Base-by-base conservation (phyloP, 139 green algal species). In the Chlorella ohadii region DNA sequence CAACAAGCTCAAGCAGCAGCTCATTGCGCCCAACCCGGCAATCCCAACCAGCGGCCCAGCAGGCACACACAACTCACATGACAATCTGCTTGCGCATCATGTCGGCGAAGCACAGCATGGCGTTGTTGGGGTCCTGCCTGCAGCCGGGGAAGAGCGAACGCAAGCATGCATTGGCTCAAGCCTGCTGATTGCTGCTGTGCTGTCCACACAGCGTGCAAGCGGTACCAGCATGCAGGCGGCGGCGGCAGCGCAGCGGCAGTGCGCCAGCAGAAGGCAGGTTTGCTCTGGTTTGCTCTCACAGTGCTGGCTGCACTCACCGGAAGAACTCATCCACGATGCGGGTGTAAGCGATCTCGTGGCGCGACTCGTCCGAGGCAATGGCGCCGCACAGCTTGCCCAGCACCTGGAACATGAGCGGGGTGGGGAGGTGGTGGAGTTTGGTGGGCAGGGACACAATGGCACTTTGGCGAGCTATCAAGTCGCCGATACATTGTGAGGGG, bases 1-100 rank as follows among this genome's bases (percentile, higher is more conserved):
- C 44, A 51, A n/a, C n/a, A n/a, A n/a, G n/a, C n/a, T n/a, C n/a
- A n/a, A n/a, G n/a, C n/a, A n/a, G n/a, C n/a, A n/a, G n/a, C n/a
- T n/a, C n/a, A n/a, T n/a, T n/a, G n/a, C n/a, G n/a, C n/a, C n/a
- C n/a, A n/a, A n/a, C n/a, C n/a, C n/a, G n/a, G n/a, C n/a, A n/a
- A n/a, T n/a, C n/a, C n/a, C n/a, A n/a, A n/a, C n/a, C n/a, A n/a
- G n/a, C n/a, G 44, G 44, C 44, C 44, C 44, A 51, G 44, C 44
- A 51, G 44, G 44, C 9, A 9, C 9, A 9, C 44, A 16, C 44
- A 51, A 4, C 70, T 77, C 70, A 77, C 97, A 99, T 99, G 20
- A 98, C 95, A 85, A 99, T 99, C 92, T 98, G 94, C 92, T 99
- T 99, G 64, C 86, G 88, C 96, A 99, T 99, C 97, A 99, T 99